Evolutionary conservation across 441 rosid species (phyloP).

Genomic region (Eugenia klotzschiana): DNA sequence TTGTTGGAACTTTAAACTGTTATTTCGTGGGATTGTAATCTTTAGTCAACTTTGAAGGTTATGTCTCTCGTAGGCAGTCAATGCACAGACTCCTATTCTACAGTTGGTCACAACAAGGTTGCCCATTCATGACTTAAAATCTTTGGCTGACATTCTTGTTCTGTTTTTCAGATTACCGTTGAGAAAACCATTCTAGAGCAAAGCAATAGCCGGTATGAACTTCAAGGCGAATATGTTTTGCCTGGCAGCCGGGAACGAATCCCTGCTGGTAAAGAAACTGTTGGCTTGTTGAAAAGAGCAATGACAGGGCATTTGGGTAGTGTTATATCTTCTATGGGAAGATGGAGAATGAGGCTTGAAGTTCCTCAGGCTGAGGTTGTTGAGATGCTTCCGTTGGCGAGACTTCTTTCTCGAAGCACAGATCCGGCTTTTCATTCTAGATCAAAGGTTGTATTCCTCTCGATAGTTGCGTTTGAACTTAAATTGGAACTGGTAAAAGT

Average conservation of each 20-base stretch:
- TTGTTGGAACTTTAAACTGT: background rate
- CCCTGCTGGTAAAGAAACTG: slow-evolving; percentile 57
- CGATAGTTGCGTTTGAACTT: background rate
- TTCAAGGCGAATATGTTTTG: slow-evolving; percentile 98
- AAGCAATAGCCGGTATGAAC: slow-evolving; percentile 85
- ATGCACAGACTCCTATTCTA: background rate
- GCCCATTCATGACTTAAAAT: background rate
- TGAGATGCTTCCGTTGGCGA: slow-evolving; percentile 99
- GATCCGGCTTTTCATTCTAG: slow-evolving; percentile 97
- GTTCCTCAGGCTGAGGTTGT: slow-evolving; percentile 97
- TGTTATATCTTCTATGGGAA: slow-evolving; percentile 97
- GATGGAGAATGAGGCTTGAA: slow-evolving; percentile 99
- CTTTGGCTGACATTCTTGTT: background rate
- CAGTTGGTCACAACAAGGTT: background rate
- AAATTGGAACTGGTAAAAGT: background rate
- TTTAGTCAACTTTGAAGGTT: background rate
- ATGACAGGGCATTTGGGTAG: slow-evolving; percentile 93
- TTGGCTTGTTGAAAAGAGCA: slow-evolving; percentile 75
- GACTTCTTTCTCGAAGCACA: slow-evolving; percentile 89
- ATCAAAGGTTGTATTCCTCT: slow-evolving; percentile 58
- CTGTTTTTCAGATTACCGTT: slow-evolving; percentile 53
- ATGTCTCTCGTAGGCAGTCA: background rate
- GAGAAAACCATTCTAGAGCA: slow-evolving; percentile 93
- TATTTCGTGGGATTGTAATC: background rate
- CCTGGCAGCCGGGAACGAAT: slow-evolving; percentile 89